Conservation (phyloP, 129 eudicot genomes). For the Oenanthe sinensis region DNA sequence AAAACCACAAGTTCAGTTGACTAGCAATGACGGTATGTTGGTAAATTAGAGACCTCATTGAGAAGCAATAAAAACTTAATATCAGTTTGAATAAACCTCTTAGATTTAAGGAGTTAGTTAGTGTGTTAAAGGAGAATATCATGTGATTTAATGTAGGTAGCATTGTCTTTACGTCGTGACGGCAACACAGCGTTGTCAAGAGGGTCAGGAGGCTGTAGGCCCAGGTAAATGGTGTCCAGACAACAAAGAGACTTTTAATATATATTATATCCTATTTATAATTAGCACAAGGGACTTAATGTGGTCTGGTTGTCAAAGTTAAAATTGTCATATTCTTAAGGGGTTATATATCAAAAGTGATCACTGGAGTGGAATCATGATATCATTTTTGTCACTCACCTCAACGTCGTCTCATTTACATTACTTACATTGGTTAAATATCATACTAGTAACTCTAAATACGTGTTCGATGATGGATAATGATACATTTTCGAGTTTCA, state of each 20-base stretch:
- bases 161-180: background rate
- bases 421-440: no score
- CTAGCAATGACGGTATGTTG: background rate
- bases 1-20: background rate
- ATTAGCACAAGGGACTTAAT: no score
- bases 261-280: no score
- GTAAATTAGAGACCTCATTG: background rate
- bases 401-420: no score
- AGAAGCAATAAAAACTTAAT: background rate
- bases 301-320: no score
- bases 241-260: background rate
- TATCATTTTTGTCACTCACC: no score
- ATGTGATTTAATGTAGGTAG: background rate
- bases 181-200: background rate
- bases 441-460: no score
- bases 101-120: background rate
- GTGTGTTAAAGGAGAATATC: background rate
- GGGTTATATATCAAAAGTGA: no score
- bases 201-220: background rate
- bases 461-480: no score
- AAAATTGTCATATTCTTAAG: no score
- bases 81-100: background rate
- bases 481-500: no score
- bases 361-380: no score
- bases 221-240: background rate